Conservation (phyloP, 306 rosid genomes). For the Pterocarpus santalinus region DNA sequence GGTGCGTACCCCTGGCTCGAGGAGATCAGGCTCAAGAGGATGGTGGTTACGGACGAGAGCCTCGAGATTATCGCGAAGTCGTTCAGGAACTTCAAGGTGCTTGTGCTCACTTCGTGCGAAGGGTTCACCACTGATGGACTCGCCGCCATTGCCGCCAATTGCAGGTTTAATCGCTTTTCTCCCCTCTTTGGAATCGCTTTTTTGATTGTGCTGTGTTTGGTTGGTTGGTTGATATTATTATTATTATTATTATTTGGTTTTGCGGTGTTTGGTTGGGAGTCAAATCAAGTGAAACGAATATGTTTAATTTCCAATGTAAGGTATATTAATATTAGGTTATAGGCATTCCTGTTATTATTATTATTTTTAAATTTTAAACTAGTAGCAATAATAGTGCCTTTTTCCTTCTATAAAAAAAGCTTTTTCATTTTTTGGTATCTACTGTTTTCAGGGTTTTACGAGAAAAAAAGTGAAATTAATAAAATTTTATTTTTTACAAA, state of each 20-base stretch:
- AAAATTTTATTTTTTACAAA: too few species aligned
- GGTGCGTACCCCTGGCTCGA: slow-evolving; percentile 71
- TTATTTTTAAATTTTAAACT: too few species aligned
- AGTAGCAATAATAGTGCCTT: too few species aligned
- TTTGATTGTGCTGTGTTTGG: background rate
- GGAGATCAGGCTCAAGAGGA: slow-evolving; percentile 96
- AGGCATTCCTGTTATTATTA: background rate
- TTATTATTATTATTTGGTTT: background rate
- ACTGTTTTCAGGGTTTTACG: too few species aligned
- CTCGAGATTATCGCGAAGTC: slow-evolving; percentile 87
- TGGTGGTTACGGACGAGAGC: slow-evolving; percentile 83
- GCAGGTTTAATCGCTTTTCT: slow-evolving; percentile 63
- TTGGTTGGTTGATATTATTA: background rate
- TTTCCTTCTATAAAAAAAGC: too few species aligned
- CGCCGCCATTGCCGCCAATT: slow-evolving; percentile 93
- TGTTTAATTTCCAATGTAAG: background rate
- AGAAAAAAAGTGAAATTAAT: too few species aligned
- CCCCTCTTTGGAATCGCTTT: background rate
- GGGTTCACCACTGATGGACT: slow-evolving; percentile 93
- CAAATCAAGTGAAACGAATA: background rate
- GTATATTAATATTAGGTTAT: too few species aligned
- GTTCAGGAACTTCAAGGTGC: slow-evolving; percentile 75
- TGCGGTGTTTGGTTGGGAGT: background rate
- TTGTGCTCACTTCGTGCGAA: slow-evolving; percentile 86
- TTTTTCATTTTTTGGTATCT: too few species aligned